Evolutionary conservation across 257 asterid species (phyloP), one percentile per base, ranked within the genome.

Genomic region (Henckelia pumila): DNA sequence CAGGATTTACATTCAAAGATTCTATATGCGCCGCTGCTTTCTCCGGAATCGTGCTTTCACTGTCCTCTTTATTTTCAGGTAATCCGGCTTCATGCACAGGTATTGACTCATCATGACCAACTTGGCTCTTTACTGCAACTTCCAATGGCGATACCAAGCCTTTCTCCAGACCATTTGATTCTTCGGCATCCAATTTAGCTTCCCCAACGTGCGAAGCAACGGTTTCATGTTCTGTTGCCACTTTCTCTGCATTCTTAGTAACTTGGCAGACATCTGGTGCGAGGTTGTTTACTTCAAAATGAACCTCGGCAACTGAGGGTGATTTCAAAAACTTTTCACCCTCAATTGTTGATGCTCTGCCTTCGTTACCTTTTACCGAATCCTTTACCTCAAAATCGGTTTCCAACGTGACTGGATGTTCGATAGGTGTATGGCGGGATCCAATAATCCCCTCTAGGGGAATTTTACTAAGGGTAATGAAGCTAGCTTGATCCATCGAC

Each of bases 241-340:
- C 13, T 40, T 72, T 64, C 50, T 58, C 58, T 53, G 71, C 65
- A 29, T 59, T 59, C 78, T 67, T 81, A 26, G 52, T 57, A 28
- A 33, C 75, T 63, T 72, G 29, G 64, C 47, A 32, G 58, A 73
- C 61, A 20, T 68, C 40, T 56, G 76, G 30, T 57, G 65, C 30
- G 65, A 17, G 53, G 33, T 64, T 29, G 52, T 63, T 66, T 49
- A 24, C 75, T 58, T 68, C 79, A 49, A 57, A 33, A 55, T 56
- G 69, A 73, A 28, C 77, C 74, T 79, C 66, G 32, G 33, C 69
- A 63, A 11, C 59, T 14, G 76, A 76, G 77, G 72, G 70, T 40
- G 80, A 17, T 69, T 7, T 53, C 50, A 72, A 79, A 82, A 77
- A 72, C 63, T 59, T 59, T 56, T 67, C 81, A n/a, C 77, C 81